These are phyloP conservation scores for Pascua sp. DNA, from an alignment of 1,284 basidiomycete species.

Conservation along the genomic window DNA sequence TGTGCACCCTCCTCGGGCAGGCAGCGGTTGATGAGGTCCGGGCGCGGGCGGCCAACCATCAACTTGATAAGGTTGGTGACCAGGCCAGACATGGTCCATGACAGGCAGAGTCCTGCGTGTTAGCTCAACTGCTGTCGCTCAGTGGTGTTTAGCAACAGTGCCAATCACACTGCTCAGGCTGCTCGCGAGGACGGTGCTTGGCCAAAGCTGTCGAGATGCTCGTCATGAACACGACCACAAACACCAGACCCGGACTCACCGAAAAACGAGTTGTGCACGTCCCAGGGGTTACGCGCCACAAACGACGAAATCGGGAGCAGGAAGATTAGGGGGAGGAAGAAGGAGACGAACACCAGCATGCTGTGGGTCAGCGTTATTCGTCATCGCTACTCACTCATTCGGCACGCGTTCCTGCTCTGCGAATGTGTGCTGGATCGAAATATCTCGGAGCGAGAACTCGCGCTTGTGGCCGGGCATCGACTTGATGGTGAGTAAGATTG, in stretches of 20 bases:
- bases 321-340: conserved; percentile 64
- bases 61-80: conserved; percentile 78
- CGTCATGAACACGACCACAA: background rate
- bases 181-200: background rate
- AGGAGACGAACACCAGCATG: conserved; percentile 64
- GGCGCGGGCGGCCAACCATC: conserved; percentile 79
- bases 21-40: conserved; percentile 79
- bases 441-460: conserved; percentile 76
- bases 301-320: conserved; percentile 66
- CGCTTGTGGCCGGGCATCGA: conserved; percentile 74
- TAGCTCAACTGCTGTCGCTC: background rate
- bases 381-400: conserved; percentile 48
- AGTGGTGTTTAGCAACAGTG: too few species aligned
- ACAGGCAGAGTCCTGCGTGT: conserved; percentile 61
- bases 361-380: conserved; percentile 43
- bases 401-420: conserved; percentile 81
- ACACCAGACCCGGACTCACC: conserved; percentile 49
- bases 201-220: background rate
- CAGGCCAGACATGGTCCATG: conserved; percentile 69
- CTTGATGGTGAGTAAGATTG: conserved; percentile 65
- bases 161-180: too few species aligned
- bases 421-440: conserved; percentile 65
- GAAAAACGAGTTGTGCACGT: conserved; percentile 74
- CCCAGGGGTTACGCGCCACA: conserved; percentile 78
- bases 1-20: conserved; percentile 63